These are phyloP conservation scores for Pestalotiopsis sp. DNA, from an alignment of 2,329 filamentous ascomycete species.

Conservation along the genomic window DNA sequence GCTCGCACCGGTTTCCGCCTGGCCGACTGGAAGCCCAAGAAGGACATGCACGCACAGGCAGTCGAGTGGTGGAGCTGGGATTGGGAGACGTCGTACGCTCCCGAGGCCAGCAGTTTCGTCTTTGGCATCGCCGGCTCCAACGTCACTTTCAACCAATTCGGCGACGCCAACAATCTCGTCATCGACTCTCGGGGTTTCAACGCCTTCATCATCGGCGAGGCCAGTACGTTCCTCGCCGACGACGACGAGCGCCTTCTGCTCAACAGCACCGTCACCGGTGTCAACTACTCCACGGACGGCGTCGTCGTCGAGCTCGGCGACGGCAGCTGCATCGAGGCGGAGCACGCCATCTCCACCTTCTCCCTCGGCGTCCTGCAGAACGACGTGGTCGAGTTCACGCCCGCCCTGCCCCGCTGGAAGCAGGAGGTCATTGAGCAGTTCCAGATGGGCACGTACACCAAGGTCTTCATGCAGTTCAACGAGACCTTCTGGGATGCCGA, in stretches of 20 bases:
- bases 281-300: constrained; percentile 54
- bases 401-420: constrained; percentile 67
- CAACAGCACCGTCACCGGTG: constrained; percentile 57
- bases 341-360: constrained; percentile 64
- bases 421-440: constrained; percentile 64
- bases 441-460: constrained; percentile 73
- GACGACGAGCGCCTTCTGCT: constrained; percentile 62
- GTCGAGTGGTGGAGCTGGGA: constrained; percentile 59
- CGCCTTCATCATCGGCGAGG: constrained; percentile 58
- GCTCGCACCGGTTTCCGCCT: constrained; percentile 59
- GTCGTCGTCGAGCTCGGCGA: constrained; percentile 55
- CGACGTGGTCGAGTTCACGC: constrained; percentile 59
- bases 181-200: constrained; percentile 65
- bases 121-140: constrained; percentile 63
- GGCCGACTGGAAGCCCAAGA: constrained; percentile 64
- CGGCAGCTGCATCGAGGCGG: constrained; percentile 37
- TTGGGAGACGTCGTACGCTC: constrained; percentile 61
- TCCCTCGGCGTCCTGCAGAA: constrained; percentile 70
- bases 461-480: constrained; percentile 72
- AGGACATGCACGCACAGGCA: constrained; percentile 58
- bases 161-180: constrained; percentile 64
- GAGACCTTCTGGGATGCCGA: constrained; percentile 65
- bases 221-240: constrained; percentile 56
- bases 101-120: constrained; percentile 57
- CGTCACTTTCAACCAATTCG: constrained; percentile 64